These are phyloP conservation scores for Dillenia turbinata DNA, from an alignment of 164 flowering plant species.

Conservation along the genomic window DNA sequence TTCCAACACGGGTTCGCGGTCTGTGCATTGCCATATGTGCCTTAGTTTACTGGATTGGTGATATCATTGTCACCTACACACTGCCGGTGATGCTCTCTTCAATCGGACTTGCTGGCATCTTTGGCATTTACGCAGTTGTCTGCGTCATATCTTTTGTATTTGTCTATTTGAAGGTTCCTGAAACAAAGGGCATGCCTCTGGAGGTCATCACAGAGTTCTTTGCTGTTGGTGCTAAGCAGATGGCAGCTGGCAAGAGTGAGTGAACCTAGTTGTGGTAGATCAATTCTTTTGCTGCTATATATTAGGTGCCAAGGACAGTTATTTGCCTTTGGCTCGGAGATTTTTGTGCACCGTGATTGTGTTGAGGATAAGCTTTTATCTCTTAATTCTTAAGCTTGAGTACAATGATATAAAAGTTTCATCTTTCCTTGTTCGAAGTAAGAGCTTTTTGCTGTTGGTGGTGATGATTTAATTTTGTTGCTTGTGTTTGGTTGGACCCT, in stretches of 20 bases:
- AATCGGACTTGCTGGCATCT: slow-evolving; percentile 84
- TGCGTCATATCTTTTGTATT: slow-evolving; percentile 75
- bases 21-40: slow-evolving; percentile 94
- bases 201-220: slow-evolving; percentile 95
- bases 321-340: too few species aligned
- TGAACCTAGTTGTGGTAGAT: neutral
- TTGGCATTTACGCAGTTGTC: slow-evolving; percentile 68
- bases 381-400: too few species aligned
- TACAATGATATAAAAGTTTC: too few species aligned
- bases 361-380: too few species aligned
- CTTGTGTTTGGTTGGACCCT: too few species aligned
- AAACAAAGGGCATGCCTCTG: slow-evolving; percentile 97
- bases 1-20: slow-evolving; percentile 92
- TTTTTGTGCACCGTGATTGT: too few species aligned
- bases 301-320: too few species aligned
- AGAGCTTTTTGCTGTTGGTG: too few species aligned
- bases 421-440: too few species aligned
- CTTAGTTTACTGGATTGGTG: slow-evolving; percentile 72
- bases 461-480: too few species aligned
- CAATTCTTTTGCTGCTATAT: too few species aligned
- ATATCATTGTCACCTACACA: slow-evolving; percentile 85
- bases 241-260: slow-evolving; percentile 32
- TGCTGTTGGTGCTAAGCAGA: slow-evolving; percentile 74
- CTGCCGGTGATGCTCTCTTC: slow-evolving; percentile 76
- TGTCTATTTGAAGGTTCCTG: slow-evolving; percentile 86